These are phyloP conservation scores for Hypoxylon rickii DNA, from an alignment of 495 filamentous ascomycete genomes.

Conservation along the genomic window DNA sequence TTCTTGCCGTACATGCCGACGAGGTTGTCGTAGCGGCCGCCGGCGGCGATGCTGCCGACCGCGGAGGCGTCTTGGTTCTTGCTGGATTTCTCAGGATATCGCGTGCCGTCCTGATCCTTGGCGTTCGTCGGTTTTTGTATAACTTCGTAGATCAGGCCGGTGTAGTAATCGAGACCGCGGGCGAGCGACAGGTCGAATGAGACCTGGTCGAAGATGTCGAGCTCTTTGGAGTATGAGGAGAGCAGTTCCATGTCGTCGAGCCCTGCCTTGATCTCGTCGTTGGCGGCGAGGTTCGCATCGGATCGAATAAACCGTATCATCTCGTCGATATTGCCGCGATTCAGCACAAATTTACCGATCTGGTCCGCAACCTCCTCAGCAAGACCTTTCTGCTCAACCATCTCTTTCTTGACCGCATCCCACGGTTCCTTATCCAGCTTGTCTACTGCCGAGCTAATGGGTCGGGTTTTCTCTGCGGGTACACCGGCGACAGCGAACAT, in stretches of 20 bases:
- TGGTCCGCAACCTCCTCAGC: constrained; percentile 66
- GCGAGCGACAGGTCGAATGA: constrained; percentile 56
- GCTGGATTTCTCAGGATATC: constrained; percentile 47
- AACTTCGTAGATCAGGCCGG: constrained; percentile 81
- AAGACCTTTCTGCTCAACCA: constrained; percentile 79
- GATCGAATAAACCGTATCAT: constrained; percentile 60
- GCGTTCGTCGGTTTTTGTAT: constrained; percentile 68
- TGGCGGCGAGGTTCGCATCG: constrained; percentile 59
- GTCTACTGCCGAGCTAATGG: constrained; percentile 77
- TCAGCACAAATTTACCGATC: constrained; percentile 70
- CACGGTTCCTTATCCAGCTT: constrained; percentile 81
- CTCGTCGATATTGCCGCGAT: constrained; percentile 62
- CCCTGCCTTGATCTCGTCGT: constrained; percentile 65
- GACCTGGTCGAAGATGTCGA: constrained; percentile 63
- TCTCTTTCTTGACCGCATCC: constrained; percentile 76
- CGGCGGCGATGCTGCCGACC: constrained; percentile 78
- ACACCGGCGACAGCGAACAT: constrained; percentile 79
- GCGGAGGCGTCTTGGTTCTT: constrained; percentile 47
- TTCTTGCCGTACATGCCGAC: constrained; percentile 79
- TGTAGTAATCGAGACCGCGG: constrained; percentile 80
- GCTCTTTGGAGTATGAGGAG: constrained; percentile 71
- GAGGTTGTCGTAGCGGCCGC: constrained; percentile 79
- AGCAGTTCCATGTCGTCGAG: constrained; percentile 72
- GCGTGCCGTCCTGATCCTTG: constrained; percentile 23
- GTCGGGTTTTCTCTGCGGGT: constrained; percentile 70